Evolutionary conservation across 805 yeast genomes (phyloP).

Genomic region (Vanderwaltozyma tropicalis): DNA sequence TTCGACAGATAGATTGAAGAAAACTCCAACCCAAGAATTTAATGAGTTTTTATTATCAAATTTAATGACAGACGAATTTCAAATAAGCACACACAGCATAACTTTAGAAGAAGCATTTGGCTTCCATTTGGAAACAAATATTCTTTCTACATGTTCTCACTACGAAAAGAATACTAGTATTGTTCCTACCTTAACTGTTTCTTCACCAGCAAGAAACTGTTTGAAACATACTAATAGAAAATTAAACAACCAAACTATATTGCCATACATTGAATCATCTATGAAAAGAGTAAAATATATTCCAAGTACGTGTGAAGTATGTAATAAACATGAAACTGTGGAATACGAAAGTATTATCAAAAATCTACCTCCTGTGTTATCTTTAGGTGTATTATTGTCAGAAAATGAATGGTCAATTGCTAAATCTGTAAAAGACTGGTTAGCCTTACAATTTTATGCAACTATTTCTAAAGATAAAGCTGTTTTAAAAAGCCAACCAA

Average conservation of each 20-base stretch:
- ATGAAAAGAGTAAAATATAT: slow-evolving; percentile 42
- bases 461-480: slow-evolving; percentile 31
- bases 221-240: slow-evolving; percentile 25
- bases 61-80: slow-evolving; percentile 21
- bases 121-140: slow-evolving; percentile 16
- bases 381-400: slow-evolving; percentile 47
- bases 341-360: slow-evolving; percentile 43
- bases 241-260: slow-evolving; percentile 31
- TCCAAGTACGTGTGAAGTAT: slow-evolving; percentile 43
- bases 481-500: slow-evolving; percentile 25
- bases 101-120: slow-evolving; percentile 26
- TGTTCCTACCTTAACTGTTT: slow-evolving; percentile 19
- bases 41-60: slow-evolving; percentile 19
- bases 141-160: slow-evolving; percentile 19
- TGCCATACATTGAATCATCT: slow-evolving; percentile 53
- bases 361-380: slow-evolving; percentile 54
- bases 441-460: slow-evolving; percentile 50
- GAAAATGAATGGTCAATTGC: slow-evolving; percentile 46
- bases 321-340: slow-evolving; percentile 41
- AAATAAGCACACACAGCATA: slow-evolving; percentile 13
- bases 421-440: slow-evolving; percentile 44
- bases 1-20: slow-evolving; percentile 2
- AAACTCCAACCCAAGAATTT: slow-evolving; percentile 17
- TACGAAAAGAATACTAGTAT: slow-evolving; percentile 11
- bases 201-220: slow-evolving; percentile 22